These are phyloP conservation scores for Calycina herbarum DNA, from an alignment of 2,329 filamentous ascomycete genomes.

Conservation along the genomic window DNA sequence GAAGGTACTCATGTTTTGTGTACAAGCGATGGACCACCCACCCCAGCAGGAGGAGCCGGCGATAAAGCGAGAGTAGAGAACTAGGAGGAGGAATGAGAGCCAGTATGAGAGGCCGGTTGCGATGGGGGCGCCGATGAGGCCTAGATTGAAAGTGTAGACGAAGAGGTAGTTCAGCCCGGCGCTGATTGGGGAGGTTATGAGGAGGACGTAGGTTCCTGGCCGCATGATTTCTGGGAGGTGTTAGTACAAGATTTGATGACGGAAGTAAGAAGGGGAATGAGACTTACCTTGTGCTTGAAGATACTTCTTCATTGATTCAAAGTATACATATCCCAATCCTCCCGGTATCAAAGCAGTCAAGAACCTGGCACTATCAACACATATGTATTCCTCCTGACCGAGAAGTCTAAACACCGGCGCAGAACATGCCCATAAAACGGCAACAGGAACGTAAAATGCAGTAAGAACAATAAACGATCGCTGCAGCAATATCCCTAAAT, in stretches of 20 bases:
- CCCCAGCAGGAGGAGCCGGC: conserved; percentile 77
- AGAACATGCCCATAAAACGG: conserved; percentile 71
- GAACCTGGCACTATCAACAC: conserved; percentile 70
- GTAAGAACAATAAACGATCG: conserved; percentile 71
- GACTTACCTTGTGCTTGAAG: conserved; percentile 76
- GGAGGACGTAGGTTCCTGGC: conserved; percentile 77
- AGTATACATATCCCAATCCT: conserved; percentile 83
- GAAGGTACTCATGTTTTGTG: conserved; percentile 70
- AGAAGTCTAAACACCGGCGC: conserved; percentile 72
- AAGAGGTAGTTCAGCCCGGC: conserved; percentile 78
- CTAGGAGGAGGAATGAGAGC: conserved; percentile 74
- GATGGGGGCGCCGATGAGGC: conserved; percentile 75
- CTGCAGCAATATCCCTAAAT: conserved; percentile 77
- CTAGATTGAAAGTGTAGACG: conserved; percentile 69
- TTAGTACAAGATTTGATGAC: conserved; percentile 22
- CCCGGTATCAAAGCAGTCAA: conserved; percentile 74
- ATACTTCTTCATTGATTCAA: conserved; percentile 83
- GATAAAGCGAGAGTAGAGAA: conserved; percentile 71
- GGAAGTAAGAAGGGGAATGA: conserved; percentile 56
- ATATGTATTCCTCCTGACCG: conserved; percentile 78
- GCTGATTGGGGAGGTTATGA: conserved; percentile 81
- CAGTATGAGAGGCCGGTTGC: conserved; percentile 86
- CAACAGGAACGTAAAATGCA: conserved; percentile 71
- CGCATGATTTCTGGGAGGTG: conserved; percentile 61
- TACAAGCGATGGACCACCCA: conserved; percentile 63